These are phyloP conservation scores for Fusarium kyushuense DNA, from an alignment of 2,329 filamentous ascomycete genomes.

Conservation along the genomic window DNA sequence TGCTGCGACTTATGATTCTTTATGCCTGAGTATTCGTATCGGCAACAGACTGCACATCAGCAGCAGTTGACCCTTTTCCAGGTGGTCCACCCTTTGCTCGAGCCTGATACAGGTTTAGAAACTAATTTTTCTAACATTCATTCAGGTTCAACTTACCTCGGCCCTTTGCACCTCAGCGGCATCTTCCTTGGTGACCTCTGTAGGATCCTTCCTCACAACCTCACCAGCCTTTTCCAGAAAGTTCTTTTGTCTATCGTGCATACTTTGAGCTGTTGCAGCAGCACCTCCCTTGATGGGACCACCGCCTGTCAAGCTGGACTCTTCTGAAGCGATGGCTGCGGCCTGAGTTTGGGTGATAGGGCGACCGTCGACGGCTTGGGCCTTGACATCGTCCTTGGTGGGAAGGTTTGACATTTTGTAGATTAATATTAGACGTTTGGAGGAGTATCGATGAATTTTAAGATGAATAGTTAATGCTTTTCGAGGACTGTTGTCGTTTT, in stretches of 20 bases:
- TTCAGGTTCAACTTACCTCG: slow-evolving; percentile 11
- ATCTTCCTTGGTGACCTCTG: slow-evolving; percentile 26
- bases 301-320: slow-evolving; percentile 26
- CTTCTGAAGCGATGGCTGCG: slow-evolving; percentile 18
- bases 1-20: not conserved
- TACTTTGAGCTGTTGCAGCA: slow-evolving; percentile 29
- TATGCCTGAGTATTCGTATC: slow-evolving; percentile 16
- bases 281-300: slow-evolving; percentile 31
- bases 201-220: slow-evolving; percentile 14
- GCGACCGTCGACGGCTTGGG: slow-evolving; percentile 23
- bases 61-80: slow-evolving; percentile 22
- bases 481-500: not conserved
- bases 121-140: no score
- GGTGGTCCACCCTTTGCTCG: slow-evolving; percentile 20
- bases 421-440: not conserved
- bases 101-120: not conserved
- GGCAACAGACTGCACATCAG: slow-evolving; percentile 22
- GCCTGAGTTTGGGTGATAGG: slow-evolving; percentile 32
- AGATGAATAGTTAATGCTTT: no score
- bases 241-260: slow-evolving; percentile 27
- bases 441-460: not conserved
- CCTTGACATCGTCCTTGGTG: slow-evolving; percentile 26
- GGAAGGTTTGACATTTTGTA: slow-evolving; percentile 18
- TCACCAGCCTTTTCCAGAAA: slow-evolving; percentile 30
- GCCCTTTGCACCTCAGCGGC: slow-evolving; percentile 30